Evolutionary conservation across 2,329 filamentous ascomycete genomes (phyloP).

Genomic region (Curvularia sp.): DNA sequence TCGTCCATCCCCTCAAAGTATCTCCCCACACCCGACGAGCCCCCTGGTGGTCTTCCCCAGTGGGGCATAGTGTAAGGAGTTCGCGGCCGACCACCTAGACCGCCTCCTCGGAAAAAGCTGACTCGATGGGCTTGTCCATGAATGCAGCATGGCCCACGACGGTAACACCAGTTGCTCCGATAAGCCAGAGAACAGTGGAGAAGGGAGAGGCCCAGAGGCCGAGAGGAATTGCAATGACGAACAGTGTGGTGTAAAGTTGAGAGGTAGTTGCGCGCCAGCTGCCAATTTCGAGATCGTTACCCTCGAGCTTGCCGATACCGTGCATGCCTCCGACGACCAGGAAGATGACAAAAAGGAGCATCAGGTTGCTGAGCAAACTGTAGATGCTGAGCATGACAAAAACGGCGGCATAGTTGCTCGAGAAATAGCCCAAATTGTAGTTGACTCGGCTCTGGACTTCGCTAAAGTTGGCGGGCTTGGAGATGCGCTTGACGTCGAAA

Average conservation of each 20-base stretch:
- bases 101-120: slow-evolving; percentile 99
- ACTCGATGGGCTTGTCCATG: slow-evolving; percentile 99
- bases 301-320: slow-evolving; percentile 87
- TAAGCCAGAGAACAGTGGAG: slow-evolving; percentile 87
- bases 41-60: slow-evolving; percentile 99
- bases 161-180: slow-evolving; percentile 91
- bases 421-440: slow-evolving; percentile 97
- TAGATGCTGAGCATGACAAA: slow-evolving; percentile 97
- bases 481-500: slow-evolving; percentile 92
- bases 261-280: slow-evolving; percentile 83
- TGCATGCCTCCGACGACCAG: slow-evolving; percentile 87
- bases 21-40: slow-evolving; percentile 58
- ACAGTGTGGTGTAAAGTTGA: slow-evolving; percentile 89
- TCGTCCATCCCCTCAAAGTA: slow-evolving; percentile 57
- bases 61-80: slow-evolving; percentile 89
- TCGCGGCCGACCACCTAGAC: slow-evolving; percentile 99
- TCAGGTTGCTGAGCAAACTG: slow-evolving; percentile 84
- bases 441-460: slow-evolving; percentile 92
- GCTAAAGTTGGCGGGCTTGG: slow-evolving; percentile 89
- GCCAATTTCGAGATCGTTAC: slow-evolving; percentile 86
- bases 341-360: slow-evolving; percentile 90
- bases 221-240: slow-evolving; percentile 82
- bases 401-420: slow-evolving; percentile 95
- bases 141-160: slow-evolving; percentile 94
- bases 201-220: slow-evolving; percentile 86